Percentiles rank a stretch among this genome's conserved stretches.
Evolutionary conservation across 208 protist species (phyloP).

Genomic region (Leishmania arabica): DNA sequence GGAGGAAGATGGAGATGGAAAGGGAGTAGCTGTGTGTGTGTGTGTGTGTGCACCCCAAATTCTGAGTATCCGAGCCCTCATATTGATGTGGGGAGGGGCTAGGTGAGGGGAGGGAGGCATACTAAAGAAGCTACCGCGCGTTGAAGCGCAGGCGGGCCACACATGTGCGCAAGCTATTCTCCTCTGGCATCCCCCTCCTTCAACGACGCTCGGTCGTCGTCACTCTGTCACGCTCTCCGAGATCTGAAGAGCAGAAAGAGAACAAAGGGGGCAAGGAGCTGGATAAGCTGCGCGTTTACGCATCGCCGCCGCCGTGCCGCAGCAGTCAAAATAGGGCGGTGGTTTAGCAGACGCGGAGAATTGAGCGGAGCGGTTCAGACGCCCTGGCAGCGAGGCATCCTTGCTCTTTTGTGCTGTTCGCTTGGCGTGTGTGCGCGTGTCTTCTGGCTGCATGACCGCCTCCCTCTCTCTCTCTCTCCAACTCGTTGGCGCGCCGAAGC

Average conservation of each 20-base stretch:
- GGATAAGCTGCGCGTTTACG: not conserved
- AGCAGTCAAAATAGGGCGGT: not conserved
- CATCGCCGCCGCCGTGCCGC: not conserved
- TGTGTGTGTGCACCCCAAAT: not conserved
- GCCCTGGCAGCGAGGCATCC: not conserved
- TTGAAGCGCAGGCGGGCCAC: not conserved
- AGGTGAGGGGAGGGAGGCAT: not conserved
- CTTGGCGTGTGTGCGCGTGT: not conserved
- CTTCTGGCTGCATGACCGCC: not conserved
- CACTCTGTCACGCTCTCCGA: not conserved
- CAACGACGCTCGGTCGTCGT: not conserved
- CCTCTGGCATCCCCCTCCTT: not conserved
- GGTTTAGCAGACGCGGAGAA: not conserved
- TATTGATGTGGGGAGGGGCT: not conserved
- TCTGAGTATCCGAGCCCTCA: not conserved
- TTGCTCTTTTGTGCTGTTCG: not conserved
- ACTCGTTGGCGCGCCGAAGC: not conserved
- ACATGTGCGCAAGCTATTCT: not conserved
- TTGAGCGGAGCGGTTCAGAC: not conserved
- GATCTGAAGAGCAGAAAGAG: not conserved
- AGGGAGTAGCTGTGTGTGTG: not conserved
- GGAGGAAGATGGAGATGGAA: not conserved
- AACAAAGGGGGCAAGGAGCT: not conserved
- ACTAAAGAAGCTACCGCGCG: not conserved
- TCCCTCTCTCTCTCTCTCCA: not conserved